These are phyloP conservation scores for Arthrobotrys entomopaga DNA, from an alignment of 2,329 filamentous ascomycete species.

Conservation along the genomic window DNA sequence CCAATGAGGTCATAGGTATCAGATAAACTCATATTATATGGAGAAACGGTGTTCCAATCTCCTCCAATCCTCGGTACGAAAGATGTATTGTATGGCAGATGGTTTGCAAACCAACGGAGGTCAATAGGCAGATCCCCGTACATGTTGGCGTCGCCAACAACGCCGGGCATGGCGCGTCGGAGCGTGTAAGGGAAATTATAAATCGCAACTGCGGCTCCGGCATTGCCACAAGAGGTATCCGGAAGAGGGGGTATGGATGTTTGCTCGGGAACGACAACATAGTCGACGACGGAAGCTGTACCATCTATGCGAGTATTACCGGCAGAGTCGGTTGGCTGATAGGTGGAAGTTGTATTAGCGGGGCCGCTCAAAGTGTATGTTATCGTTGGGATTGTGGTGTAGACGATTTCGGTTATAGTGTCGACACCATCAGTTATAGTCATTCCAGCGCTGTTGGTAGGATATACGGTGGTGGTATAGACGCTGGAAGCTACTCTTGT, in stretches of 20 bases:
- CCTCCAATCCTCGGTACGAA: neutral
- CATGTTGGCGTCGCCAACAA: neutral
- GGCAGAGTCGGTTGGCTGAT: slow-evolving; percentile 8
- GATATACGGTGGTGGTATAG: neutral
- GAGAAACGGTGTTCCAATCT: neutral
- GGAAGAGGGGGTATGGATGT: slow-evolving; percentile 7
- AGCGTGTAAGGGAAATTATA: slow-evolving; percentile 1
- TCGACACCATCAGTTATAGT: slow-evolving; percentile 11
- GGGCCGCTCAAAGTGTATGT: slow-evolving; percentile 3
- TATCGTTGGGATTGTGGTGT: slow-evolving; percentile 11
- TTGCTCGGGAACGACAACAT: slow-evolving; percentile 2
- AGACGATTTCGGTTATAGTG: neutral
- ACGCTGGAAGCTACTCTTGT: neutral
- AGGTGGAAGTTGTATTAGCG: neutral
- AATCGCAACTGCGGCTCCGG: neutral
- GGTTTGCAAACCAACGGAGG: neutral
- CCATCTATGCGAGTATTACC: slow-evolving; percentile 7
- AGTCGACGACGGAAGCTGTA: slow-evolving; percentile 7
- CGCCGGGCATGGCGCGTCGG: neutral
- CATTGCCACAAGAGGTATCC: slow-evolving; percentile 4
- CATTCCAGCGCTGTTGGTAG: slow-evolving; percentile 1
- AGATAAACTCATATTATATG: neutral
- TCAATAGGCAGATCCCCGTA: neutral
- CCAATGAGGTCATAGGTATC: slow-evolving; percentile 1
- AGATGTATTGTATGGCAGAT: neutral